phyloP scores from a whole-genome alignment of 1,284 basidiomycete genomes.

The Rhodotorula sp. region DNA sequence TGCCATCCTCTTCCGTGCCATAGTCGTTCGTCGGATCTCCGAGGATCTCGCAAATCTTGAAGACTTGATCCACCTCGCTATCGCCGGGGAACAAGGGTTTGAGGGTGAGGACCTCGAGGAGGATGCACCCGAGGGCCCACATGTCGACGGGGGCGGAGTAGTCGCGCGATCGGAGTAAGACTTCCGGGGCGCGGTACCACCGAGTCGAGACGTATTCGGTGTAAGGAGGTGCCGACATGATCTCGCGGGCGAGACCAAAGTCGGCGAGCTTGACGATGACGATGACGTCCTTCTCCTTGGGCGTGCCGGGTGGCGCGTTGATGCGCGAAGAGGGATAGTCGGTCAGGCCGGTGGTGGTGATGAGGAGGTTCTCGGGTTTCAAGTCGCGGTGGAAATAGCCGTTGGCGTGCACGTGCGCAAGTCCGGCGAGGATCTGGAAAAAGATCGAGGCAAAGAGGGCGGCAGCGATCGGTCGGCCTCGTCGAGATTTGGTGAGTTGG shows the following conservation, averaged over 20 bases:
- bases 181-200: conserved; percentile 99
- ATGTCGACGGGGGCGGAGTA: conserved; percentile 97
- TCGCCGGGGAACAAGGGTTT: conserved; percentile 97
- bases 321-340: conserved; percentile 72
- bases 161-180: conserved; percentile 82
- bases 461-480: conserved; percentile 87
- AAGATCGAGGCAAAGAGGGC: conserved; percentile 95
- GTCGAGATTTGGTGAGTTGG: conserved; percentile 96
- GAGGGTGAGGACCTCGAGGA: conserved; percentile 93
- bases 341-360: conserved; percentile 95
- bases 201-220: conserved; percentile 98
- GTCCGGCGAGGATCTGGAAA: conserved; percentile 82
- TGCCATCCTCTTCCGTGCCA: conserved; percentile 69
- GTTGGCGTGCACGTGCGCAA: conserved; percentile 85
- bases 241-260: conserved; percentile 94
- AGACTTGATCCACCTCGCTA: conserved; percentile 89
- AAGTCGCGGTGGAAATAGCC: conserved; percentile 99
- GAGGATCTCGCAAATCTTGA: conserved; percentile 81
- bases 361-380: conserved; percentile 99
- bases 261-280: conserved; percentile 98
- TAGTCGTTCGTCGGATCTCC: conserved; percentile 88
- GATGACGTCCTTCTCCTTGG: conserved; percentile 83
- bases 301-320: conserved; percentile 41
- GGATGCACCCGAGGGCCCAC: conserved; percentile 98
- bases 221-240: conserved; percentile 83